These are phyloP conservation scores for Suillus variegatus DNA, from an alignment of 768 basidiomycete genomes.

Conservation along the genomic window DNA sequence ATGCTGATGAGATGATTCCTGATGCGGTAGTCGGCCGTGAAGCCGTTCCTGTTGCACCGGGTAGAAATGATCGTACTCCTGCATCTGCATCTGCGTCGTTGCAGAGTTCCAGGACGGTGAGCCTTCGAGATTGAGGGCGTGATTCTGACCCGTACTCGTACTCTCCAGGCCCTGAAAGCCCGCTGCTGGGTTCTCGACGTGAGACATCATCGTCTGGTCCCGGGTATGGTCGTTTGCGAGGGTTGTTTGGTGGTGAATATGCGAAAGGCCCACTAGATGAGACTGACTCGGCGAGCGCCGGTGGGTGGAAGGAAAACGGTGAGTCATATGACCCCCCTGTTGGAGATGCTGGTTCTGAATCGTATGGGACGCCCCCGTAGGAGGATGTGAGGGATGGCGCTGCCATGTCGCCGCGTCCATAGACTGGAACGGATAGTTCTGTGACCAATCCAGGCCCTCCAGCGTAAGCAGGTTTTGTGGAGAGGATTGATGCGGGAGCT, in stretches of 20 bases:
- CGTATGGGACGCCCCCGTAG: slow-evolving; percentile 22
- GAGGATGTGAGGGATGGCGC: slow-evolving; percentile 29
- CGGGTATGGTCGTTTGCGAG: slow-evolving; percentile 64
- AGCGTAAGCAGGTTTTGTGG: slow-evolving; percentile 44
- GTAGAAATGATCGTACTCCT: slow-evolving; percentile 49
- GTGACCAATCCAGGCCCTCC: slow-evolving; percentile 56
- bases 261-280: slow-evolving; percentile 33
- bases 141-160: slow-evolving; percentile 76
- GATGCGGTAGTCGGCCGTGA: slow-evolving; percentile 47
- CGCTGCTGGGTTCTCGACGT: slow-evolving; percentile 38
- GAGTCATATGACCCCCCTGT: slow-evolving; percentile 48
- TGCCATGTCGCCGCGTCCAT: slow-evolving; percentile 44
- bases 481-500: slow-evolving; percentile 62
- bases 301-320: slow-evolving; percentile 81
- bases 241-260: slow-evolving; percentile 40
- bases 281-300: slow-evolving; percentile 44
- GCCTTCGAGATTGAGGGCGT: slow-evolving; percentile 75
- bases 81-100: slow-evolving; percentile 61
- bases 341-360: slow-evolving; percentile 27
- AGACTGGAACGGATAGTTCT: slow-evolving; percentile 41
- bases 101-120: slow-evolving; percentile 89
- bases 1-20: slow-evolving; percentile 48
- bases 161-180: slow-evolving; percentile 34
- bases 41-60: slow-evolving; percentile 31
- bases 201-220: slow-evolving; percentile 45